Evolutionary conservation across 2,329 filamentous ascomycete genomes (phyloP), one percentile per base, ranked within the genome.

Genomic region (Botrytis hyacinthi): DNA sequence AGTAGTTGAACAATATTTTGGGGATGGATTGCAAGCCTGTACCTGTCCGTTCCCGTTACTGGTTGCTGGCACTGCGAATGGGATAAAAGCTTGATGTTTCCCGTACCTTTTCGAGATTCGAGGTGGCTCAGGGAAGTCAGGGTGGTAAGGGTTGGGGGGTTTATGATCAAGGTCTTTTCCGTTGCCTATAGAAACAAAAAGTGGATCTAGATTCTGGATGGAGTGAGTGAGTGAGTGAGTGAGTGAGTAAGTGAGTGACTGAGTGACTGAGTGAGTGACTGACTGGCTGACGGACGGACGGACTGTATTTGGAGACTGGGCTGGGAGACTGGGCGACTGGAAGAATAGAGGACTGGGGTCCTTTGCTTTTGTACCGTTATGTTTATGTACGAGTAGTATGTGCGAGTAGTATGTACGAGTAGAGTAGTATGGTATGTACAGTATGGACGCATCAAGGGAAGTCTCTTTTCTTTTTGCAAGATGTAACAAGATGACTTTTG

Each of bases 171-270:
- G 63, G 63, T 67, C 29, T 48, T 26, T 46, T 29, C 48, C 48
- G 66, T 69, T 69, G 66, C 66, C 66, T 51, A 69, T 69, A 69
- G 66, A 69, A 20, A 69, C 66, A 40, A 69, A 69, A 57, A 69
- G 66, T 69, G 66, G 66, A 57, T 69, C 66, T 69, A 67, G 44
- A 67, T 67, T 67, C 40, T 48, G 40, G 26, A 51, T 14, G 22
- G 48, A n/a, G 1, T 2, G 48, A 51, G 8, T 51, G 48, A n/a
- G 48, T 51, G 48, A 46, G 2, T 26, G 46, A 12, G 46, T 22
- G 44, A 10, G 8, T 48, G 46, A 48, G 20, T 26, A 22, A 26
- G 20, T 10, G 20, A 51, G 46, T 51, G 46, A 44, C 1, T 51
- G 46, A 48, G 46, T 12, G 46, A 26, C 2, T 51, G 46, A 51